Evolutionary conservation across 169 alveolate species (phyloP), one percentile per base, ranked within the genome.

Genomic region (Plasmodium knowlesi): DNA sequence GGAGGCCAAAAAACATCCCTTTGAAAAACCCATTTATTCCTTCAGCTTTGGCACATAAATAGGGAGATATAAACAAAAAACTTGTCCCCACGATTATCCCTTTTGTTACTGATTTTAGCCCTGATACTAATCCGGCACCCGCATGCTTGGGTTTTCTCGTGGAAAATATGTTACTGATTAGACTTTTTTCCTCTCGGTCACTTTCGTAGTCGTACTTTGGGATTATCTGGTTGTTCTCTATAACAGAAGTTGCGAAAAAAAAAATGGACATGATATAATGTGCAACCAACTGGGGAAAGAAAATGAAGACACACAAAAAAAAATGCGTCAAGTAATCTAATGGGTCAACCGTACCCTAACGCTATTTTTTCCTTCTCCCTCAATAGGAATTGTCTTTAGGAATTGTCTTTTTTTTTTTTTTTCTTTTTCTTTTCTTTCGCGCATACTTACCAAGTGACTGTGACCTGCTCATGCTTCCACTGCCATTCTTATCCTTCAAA

Each of bases 41-140:
- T 67, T 96, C 97, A 30, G 97, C 96, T n/a, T 96, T 93, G 22
- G 98, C 98, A 25, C 99, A 98, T 6, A 97, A 98, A 2, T 97
- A 98, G 14, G 99, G 99, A 32, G 97, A 96, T 3, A 97, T 96
- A 71, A 97, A 98, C 39, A 97, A 96, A 39, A 97, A 95, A n/a
- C 98, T 97, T 57, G 97, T 98, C 5, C 99, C 99, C 57, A 96
- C 96, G 16, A 96, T 97, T 37, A 97, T 97, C 4, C 99, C 99
- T 84, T 97, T 97, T n/a, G 98, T 96, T 22, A 97, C 97, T 3
- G 98, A 96, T 92, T 97, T 97, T 89, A 97, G 71, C 3, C 98
- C 99, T 16, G 98, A 96, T 37, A 97, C 96, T 39, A 97, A 76
- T 22, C 98, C 99, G 28, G 98, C 98, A 57, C 95, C 94, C 12